Evolutionary conservation across 108 stramenopile genomes (phyloP), one percentile per base, ranked within the genome.

Genomic region (Nitzschia sp.): DNA sequence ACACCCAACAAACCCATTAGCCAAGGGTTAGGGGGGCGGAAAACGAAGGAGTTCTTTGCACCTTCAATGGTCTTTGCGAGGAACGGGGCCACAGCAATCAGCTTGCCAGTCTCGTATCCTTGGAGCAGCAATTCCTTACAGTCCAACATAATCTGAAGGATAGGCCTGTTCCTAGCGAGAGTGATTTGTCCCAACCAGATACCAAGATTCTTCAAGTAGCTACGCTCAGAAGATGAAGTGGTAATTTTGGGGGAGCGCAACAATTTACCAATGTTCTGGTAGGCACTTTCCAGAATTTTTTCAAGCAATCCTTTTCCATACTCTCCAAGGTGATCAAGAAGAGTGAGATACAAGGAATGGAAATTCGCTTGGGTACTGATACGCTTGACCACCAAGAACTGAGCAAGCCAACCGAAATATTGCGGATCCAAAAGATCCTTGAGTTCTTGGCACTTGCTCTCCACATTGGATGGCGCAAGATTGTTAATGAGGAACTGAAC

Each of bases 1-100:
- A 96, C 92, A 41, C 95, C 82, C 40, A 99, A 68, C 53, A 99
- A 77, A 20, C 96, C 98, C 97, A 98, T 98, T 14, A 98, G 70
- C 99, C 99, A 99, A 26, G 99, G 99, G 76, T 99, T 99, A 0
- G 98, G 97, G n/a, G 96, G 97, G 48, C 90, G 83, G 74, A 99
- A 99, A 17, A 96, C 86, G 19, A 70, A 41, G 8, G 98, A 96
- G 21, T 87, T 86, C 79, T 97, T 96, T 9, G 95, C 93, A 6
- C 96, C 96, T 63, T 98, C 97, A 34, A 99, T 81, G 55, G 98
- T 94, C 83, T 98, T 98, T 17, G 97, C 97, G 17, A 98, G 88
- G 65, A 98, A 98, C n/a, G 97, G 96, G 11, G 96, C 92, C 25
- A 98, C 95, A 8, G 99, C 98, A 69, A 98, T 96, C 20, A 99